Evolutionary conservation across 2,329 filamentous ascomycete genomes (phyloP).

Genomic region (Dactylellina drechsleri): DNA sequence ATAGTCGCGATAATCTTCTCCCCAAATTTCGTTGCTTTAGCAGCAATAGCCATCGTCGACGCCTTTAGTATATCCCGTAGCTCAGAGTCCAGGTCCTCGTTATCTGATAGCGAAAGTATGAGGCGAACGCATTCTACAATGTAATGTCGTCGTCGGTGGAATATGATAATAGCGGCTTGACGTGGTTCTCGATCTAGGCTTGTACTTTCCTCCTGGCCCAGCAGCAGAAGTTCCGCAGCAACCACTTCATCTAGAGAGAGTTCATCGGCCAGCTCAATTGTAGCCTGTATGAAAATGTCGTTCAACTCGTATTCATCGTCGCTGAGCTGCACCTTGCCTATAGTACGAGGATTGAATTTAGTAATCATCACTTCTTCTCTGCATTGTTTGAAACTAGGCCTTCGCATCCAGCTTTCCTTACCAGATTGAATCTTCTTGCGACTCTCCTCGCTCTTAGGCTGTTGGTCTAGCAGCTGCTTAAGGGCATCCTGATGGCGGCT

Average conservation of each 20-base stretch:
- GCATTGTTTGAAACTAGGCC: slow-evolving; percentile 9
- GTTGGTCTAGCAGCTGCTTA: slow-evolving; percentile 40
- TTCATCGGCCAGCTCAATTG: slow-evolving; percentile 83
- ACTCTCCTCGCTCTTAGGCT: slow-evolving; percentile 76
- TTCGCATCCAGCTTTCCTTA: slow-evolving; percentile 61
- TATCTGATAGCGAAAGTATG: slow-evolving; percentile 74
- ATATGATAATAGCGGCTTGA: slow-evolving; percentile 83
- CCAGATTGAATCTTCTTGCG: slow-evolving; percentile 76
- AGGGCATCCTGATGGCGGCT: slow-evolving; percentile 45
- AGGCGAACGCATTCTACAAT: slow-evolving; percentile 85
- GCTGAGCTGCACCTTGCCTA: slow-evolving; percentile 79
- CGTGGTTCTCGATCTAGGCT: slow-evolving; percentile 77
- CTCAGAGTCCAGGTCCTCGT: slow-evolving; percentile 67
- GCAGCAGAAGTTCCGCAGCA: slow-evolving; percentile 79
- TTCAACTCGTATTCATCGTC: slow-evolving; percentile 83
- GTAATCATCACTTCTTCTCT: not conserved
- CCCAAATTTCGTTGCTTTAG: slow-evolving; percentile 65
- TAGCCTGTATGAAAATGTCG: slow-evolving; percentile 84
- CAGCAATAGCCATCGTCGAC: slow-evolving; percentile 67
- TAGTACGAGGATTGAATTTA: slow-evolving; percentile 14
- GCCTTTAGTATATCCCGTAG: slow-evolving; percentile 68
- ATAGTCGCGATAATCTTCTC: slow-evolving; percentile 78
- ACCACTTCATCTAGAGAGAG: slow-evolving; percentile 90
- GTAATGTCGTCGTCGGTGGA: slow-evolving; percentile 85
- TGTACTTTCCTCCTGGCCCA: slow-evolving; percentile 75